Conservation (phyloP, 2,329 filamentous ascomycete species). For the Lachnellula subtilissima region DNA sequence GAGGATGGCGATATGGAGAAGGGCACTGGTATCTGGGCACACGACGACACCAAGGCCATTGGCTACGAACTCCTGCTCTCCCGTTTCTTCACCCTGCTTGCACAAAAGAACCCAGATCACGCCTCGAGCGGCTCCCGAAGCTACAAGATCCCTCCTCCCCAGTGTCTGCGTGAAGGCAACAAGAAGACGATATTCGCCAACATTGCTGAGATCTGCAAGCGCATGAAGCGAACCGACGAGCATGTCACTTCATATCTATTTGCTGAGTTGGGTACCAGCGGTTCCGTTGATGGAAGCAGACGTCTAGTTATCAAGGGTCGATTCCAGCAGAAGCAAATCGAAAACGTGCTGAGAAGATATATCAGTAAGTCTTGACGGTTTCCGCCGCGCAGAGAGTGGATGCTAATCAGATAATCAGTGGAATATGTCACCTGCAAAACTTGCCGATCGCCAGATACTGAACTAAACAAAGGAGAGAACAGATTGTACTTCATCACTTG, state of each 20-base stretch:
- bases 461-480: constrained; percentile 98
- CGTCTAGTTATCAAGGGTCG: constrained; percentile 97
- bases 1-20: constrained; percentile 34
- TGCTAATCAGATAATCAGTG: constrained; percentile 38
- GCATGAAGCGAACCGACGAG: constrained; percentile 98
- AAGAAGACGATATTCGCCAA: constrained; percentile 99
- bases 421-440: constrained; percentile 99
- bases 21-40: constrained; percentile 35
- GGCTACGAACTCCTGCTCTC: constrained; percentile 79
- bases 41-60: constrained; percentile 48
- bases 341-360: constrained; percentile 93
- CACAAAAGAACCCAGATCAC: constrained; percentile 95
- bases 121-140: constrained; percentile 83
- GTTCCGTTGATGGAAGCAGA: constrained; percentile 88
- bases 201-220: constrained; percentile 96
- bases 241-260: constrained; percentile 97
- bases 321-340: constrained; percentile 99
- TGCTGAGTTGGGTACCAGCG: constrained; percentile 94
- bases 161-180: constrained; percentile 99
- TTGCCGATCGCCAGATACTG: constrained; percentile 88
- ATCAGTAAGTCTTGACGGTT: constrained; percentile 63
- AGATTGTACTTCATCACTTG: constrained; percentile 98
- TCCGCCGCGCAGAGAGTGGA: neutral
- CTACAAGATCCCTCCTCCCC: constrained; percentile 98
- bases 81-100: constrained; percentile 91